A percentile compares a stretch with the other conserved stretches of the same genome.
phyloP scores from a whole-genome alignment of 495 filamentous ascomycete species.

The Aspergillus baeticus region DNA sequence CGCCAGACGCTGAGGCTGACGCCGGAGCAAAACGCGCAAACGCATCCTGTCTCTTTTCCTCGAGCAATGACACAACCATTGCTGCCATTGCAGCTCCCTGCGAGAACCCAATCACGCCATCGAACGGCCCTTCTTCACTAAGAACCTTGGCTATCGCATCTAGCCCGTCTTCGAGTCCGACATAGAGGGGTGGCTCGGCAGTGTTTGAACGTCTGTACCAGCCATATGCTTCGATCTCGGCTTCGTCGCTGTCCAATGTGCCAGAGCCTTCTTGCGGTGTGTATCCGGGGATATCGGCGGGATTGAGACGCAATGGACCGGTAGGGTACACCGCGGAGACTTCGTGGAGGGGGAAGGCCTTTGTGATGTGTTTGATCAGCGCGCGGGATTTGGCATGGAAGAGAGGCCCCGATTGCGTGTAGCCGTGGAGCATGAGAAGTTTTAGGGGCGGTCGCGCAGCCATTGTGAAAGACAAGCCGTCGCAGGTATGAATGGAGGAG shows the following conservation, averaged over 20 bases:
- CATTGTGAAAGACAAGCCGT: conserved; percentile 7
- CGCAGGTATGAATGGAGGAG: neutral
- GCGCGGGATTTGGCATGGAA: conserved; percentile 91
- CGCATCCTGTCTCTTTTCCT: conserved; percentile 47
- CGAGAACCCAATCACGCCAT: conserved; percentile 75
- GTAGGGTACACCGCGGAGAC: conserved; percentile 55
- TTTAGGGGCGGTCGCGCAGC: conserved; percentile 40
- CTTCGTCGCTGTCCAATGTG: conserved; percentile 24
- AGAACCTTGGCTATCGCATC: conserved; percentile 57
- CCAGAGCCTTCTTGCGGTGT: conserved; percentile 20
- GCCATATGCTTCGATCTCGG: conserved; percentile 64
- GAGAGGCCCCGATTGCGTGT: conserved; percentile 83
- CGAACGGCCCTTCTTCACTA: conserved; percentile 57
- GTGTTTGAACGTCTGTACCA: conserved; percentile 74
- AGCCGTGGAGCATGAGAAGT: conserved; percentile 65
- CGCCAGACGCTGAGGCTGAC: conserved; percentile 19
- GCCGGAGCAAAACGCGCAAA: conserved; percentile 37
- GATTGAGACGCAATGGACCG: conserved; percentile 54
- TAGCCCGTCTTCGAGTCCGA: conserved; percentile 65
- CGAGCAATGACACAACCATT: conserved; percentile 67
- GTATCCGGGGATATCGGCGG: conserved; percentile 72
- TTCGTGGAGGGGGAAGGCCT: conserved; percentile 60
- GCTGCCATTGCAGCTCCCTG: conserved; percentile 67
- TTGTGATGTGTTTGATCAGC: conserved; percentile 74
- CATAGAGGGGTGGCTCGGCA: conserved; percentile 54